Evolutionary conservation across 371 early-diverging fungal species (phyloP).

Genomic region (Haplosporangium sp.): DNA sequence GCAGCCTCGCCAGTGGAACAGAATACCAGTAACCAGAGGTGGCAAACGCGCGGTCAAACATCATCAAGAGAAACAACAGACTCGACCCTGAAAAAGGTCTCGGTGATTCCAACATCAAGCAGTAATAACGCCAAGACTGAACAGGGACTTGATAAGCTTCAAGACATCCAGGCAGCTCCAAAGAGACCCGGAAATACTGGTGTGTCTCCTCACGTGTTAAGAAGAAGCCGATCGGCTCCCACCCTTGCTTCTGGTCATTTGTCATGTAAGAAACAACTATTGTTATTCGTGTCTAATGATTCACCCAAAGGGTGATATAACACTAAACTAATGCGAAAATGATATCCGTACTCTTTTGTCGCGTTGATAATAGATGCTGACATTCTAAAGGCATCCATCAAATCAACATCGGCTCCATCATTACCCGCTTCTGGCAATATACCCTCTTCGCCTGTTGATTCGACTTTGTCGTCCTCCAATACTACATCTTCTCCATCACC

Average conservation of each 20-base stretch:
- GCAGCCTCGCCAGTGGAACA: background rate
- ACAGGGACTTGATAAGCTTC: background rate
- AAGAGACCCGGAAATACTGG: slow-evolving; percentile 4
- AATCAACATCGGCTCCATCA: slow-evolving; percentile 28
- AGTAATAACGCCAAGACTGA: background rate
- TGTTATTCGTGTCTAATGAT: too few species aligned
- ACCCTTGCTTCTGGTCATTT: slow-evolving; percentile 36
- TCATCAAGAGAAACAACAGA: slow-evolving; percentile 1
- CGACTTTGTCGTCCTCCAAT: slow-evolving; percentile 6
- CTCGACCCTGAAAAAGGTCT: background rate
- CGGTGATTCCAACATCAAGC: background rate
- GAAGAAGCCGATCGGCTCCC: slow-evolving; percentile 45
- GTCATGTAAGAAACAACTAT: slow-evolving; percentile 31
- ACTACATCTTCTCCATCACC: slow-evolving; percentile 32
- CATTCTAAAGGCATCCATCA: slow-evolving; percentile 45
- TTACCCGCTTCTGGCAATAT: slow-evolving; percentile 1
- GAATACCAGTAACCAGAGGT: slow-evolving; percentile 6
- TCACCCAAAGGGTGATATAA: too few species aligned
- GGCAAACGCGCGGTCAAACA: slow-evolving; percentile 15
- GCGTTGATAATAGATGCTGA: slow-evolving; percentile 32
- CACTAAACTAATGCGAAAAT: background rate
- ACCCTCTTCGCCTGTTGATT: slow-evolving; percentile 4
- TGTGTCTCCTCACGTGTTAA: slow-evolving; percentile 14
- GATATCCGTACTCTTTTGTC: background rate
- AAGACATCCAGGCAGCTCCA: background rate